These are phyloP conservation scores for Podospora australis DNA, from an alignment of 495 filamentous ascomycete genomes.

Conservation along the genomic window DNA sequence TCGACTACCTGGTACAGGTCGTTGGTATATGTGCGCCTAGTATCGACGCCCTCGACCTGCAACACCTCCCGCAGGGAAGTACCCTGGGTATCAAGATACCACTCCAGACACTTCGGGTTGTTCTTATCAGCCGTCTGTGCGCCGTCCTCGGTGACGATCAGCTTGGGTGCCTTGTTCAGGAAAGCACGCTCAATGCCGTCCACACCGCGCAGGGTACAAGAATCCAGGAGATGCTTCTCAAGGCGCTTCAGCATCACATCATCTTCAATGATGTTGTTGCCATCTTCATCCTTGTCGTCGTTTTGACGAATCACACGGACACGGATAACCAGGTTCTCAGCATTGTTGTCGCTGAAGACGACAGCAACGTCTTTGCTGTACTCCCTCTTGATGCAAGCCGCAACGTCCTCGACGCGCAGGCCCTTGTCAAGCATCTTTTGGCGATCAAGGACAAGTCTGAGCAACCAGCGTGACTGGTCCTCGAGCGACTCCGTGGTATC, in stretches of 20 bases:
- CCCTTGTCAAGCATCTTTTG: slow-evolving; percentile 93
- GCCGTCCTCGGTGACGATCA: slow-evolving; percentile 58
- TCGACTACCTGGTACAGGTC: slow-evolving; percentile 89
- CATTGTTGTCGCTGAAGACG: slow-evolving; percentile 97
- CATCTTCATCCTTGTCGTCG: slow-evolving; percentile 67
- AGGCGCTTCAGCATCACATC: slow-evolving; percentile 86
- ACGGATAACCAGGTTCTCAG: slow-evolving; percentile 89
- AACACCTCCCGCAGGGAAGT: slow-evolving; percentile 78
- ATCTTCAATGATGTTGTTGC: slow-evolving; percentile 74
- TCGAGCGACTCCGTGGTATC: slow-evolving; percentile 66
- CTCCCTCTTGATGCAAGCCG: slow-evolving; percentile 75
- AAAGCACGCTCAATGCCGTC: slow-evolving; percentile 83
- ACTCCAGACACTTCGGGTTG: slow-evolving; percentile 63
- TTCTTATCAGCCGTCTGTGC: slow-evolving; percentile 61
- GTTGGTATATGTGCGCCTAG: slow-evolving; percentile 87
- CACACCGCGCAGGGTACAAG: slow-evolving; percentile 83
- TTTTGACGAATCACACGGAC: slow-evolving; percentile 70
- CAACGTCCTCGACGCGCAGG: slow-evolving; percentile 86
- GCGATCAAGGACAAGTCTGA: slow-evolving; percentile 88
- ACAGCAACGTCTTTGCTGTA: slow-evolving; percentile 85
- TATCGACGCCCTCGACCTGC: slow-evolving; percentile 80
- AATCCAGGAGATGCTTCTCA: slow-evolving; percentile 84
- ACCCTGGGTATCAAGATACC: slow-evolving; percentile 90
- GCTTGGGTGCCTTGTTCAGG: slow-evolving; percentile 70
- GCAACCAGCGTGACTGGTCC: slow-evolving; percentile 85